Conservation (phyloP, 352 stramenopile genomes). For the Phytophthora brassicae region DNA sequence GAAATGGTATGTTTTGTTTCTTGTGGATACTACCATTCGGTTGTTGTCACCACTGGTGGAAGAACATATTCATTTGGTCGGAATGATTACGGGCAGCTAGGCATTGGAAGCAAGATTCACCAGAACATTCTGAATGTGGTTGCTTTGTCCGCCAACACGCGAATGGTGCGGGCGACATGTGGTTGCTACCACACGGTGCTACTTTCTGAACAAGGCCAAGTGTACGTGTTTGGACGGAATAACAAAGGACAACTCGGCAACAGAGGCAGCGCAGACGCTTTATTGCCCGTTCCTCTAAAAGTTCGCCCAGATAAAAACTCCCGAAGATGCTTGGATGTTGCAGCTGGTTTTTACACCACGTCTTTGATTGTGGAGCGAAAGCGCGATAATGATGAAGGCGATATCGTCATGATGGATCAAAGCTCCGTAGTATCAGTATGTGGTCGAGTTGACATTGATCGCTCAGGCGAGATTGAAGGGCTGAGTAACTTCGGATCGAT, state of each 20-base stretch:
- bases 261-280: constrained; percentile 76
- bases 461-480: constrained; percentile 83
- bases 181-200: constrained; percentile 88
- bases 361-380: constrained; percentile 85
- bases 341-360: constrained; percentile 87
- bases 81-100: constrained; percentile 88
- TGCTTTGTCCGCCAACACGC: constrained; percentile 62
- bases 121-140: constrained; percentile 77
- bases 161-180: constrained; percentile 75
- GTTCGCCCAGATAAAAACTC: constrained; percentile 81
- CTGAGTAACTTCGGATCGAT: constrained; percentile 90
- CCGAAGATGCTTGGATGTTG: constrained; percentile 76
- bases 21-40: constrained; percentile 87
- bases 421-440: constrained; percentile 69
- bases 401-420: constrained; percentile 60
- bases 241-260: constrained; percentile 90
- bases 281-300: constrained; percentile 81
- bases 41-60: constrained; percentile 65
- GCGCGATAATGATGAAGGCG: constrained; percentile 78
- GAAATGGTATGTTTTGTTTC: constrained; percentile 81
- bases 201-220: constrained; percentile 79
- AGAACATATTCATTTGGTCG: constrained; percentile 80
- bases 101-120: constrained; percentile 83
- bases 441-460: constrained; percentile 85
- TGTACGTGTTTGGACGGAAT: constrained; percentile 87